Evolutionary conservation across 768 basidiomycete species (phyloP), one percentile per base, ranked within the genome.

Genomic region (Zangia roseola): DNA sequence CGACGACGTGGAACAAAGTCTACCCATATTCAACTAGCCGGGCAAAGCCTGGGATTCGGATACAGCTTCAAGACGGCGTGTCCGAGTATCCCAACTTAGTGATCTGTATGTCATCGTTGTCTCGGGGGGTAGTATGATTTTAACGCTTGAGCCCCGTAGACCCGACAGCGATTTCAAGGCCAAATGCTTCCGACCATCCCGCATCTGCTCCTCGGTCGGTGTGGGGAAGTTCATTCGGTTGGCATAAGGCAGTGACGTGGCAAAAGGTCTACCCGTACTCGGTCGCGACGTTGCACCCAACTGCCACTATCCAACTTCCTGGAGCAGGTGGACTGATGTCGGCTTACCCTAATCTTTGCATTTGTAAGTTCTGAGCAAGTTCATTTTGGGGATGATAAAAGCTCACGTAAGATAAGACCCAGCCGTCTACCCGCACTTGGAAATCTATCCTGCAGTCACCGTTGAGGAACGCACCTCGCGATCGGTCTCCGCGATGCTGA

Each of bases 381-480:
- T 2, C 14, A 5, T 21, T 42, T 14, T 31, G 5, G 31, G 6
- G 16, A 26, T 12, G 21, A 28, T 1, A 25, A 36, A 33, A 30
- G 20, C 55, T 60, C 38, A 62, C 34, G 19, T 25, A 41, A 21
- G 12, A 3, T 5, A 45, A 76, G 76, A 77, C 55, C 70, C 64
- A 17, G 49, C 64, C 19, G 55, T 55, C 9, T 79, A 79, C 53
- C 76, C 78, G 13, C 50, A 64, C 54, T 57, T 73, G 34, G 67
- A 70, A 28, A 59, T 77, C 6, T 77, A 78, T 54, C 77, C 76
- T 28, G 19, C 61, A 24, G 45, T 46, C 20, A 24, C 5, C n/a
- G 10, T 33, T 16, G 33, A 47, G 31, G 52, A 52, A 17, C 43
- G 45, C 36, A 17, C 34, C 10, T 33, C 34, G 21, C 40, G 40